Evolutionary conservation across 495 filamentous ascomycete species (phyloP).

Genomic region (Cenococcum geophilum): DNA sequence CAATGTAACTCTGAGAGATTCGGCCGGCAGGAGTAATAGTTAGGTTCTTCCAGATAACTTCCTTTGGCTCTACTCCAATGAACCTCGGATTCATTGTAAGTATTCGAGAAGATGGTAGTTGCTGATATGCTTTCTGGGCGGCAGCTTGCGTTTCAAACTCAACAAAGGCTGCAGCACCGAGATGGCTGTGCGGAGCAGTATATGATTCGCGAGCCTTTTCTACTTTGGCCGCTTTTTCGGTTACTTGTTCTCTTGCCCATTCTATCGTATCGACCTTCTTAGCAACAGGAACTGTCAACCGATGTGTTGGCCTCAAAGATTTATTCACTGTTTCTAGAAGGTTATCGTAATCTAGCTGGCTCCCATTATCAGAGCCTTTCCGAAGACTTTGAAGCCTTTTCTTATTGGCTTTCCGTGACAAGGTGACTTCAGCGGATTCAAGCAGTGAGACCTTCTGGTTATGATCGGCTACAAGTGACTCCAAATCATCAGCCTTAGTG

Average conservation of each 20-base stretch:
- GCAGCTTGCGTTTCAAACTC: constrained; percentile 34
- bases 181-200: constrained; percentile 1
- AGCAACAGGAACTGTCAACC: constrained; percentile 27
- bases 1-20: constrained; percentile 31
- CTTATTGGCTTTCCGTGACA: constrained; percentile 28
- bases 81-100: constrained; percentile 31
- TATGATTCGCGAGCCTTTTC: constrained; percentile 20
- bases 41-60: constrained; percentile 39
- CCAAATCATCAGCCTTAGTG: constrained; percentile 31
- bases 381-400: constrained; percentile 17
- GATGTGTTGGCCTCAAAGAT: constrained; percentile 32
- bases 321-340: constrained; percentile 14
- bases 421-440: constrained; percentile 34
- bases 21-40: constrained; percentile 22
- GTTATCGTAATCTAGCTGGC: constrained; percentile 4
- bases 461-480: constrained; percentile 28
- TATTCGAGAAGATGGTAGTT: constrained; percentile 23
- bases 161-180: constrained; percentile 33
- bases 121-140: constrained; percentile 36
- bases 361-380: constrained; percentile 14
- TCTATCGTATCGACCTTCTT: constrained; percentile 36
- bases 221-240: constrained; percentile 22
- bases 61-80: constrained; percentile 31
- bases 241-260: constrained; percentile 23
- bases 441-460: constrained; percentile 29